Percentiles rank a stretch among this genome's conserved stretches.
Evolutionary conservation across 2,329 filamentous ascomycete species (phyloP).

Genomic region (Fusarium bulbicola): DNA sequence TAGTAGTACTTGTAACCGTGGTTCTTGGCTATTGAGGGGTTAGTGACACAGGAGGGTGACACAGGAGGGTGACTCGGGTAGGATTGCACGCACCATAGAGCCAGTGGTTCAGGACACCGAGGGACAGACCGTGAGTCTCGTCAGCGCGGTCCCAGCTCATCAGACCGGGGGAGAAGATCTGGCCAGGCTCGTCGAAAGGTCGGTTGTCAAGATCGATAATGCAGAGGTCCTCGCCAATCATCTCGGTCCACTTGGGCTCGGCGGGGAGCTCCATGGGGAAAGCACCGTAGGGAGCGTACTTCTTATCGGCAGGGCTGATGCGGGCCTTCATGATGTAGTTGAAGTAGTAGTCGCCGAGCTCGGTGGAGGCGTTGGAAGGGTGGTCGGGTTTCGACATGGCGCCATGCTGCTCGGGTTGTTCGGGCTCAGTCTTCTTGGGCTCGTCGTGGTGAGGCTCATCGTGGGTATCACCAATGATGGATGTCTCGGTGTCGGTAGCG

Average conservation of each 20-base stretch:
- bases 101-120: constrained; percentile 56
- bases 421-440: constrained; percentile 13
- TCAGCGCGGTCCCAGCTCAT: constrained; percentile 50
- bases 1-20: constrained; percentile 60
- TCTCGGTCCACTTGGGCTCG: constrained; percentile 44
- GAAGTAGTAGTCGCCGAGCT: constrained; percentile 47
- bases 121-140: constrained; percentile 49
- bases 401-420: constrained; percentile 2
- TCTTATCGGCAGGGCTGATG: constrained; percentile 34
- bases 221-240: constrained; percentile 52
- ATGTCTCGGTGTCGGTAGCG: constrained; percentile 38
- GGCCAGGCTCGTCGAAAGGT: constrained; percentile 47
- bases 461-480: constrained; percentile 19
- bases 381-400: constrained; percentile 26
- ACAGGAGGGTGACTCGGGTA: background rate
- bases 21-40: constrained; percentile 49
- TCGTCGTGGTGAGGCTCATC: constrained; percentile 1
- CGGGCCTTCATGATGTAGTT: constrained; percentile 46
- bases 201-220: constrained; percentile 58
- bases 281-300: constrained; percentile 46
- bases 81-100: constrained; percentile 48
- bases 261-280: constrained; percentile 46
- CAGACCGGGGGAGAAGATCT: constrained; percentile 47
- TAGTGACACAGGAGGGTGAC: constrained; percentile 17
- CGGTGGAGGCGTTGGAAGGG: constrained; percentile 29